Base-by-base conservation (phyloP, 192 early-diverging fungal genomes). In the Mortierella hygrophila region DNA sequence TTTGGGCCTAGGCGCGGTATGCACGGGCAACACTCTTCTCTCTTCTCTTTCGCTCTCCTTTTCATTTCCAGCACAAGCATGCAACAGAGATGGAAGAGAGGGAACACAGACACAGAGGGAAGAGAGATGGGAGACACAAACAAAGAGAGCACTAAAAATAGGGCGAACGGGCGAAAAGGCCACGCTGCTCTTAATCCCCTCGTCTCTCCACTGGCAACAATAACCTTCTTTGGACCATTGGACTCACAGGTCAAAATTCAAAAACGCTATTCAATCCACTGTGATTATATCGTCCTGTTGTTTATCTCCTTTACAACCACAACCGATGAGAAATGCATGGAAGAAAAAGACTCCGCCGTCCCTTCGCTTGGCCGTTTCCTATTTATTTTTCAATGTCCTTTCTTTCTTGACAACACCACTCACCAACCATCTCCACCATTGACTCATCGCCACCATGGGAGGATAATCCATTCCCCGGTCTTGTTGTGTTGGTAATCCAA, bases 161-260 rank as follows among this genome's bases (percentile, higher is more conserved):
- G 74, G 72, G 74, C 74, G 18, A 74, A 37, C 49, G 32, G 74
- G 74, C 74, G 37, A 8, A 35, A 38, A 52, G 74, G 74, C 74
- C 52, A 75, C 47, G 74, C 74, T 29, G 74, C 54, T 72, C 71
- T 44, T 44, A 46, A 46, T 23, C 40, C 40, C 15, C 23, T 42
- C 42, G 18, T 46, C 42, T 46, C 70, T 46, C 49, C 16, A 52
- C 49, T 52, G 49, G 49, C 13, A 32, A 38, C 38, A 72, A 71
- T 44, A 72, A 41, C 23, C 10, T 72, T 72, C 40, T 74, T 74
- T 74, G 72, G 72, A 74, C n/a, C 72, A 74, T 26, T 74, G 72
- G 72, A 74, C 72, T 74, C 6, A 44, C 15, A 10, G 72, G 32
- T 15, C 21, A 55, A 18, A 57, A 54, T 71, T 71, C 1, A 57